Evolutionary conservation across 306 rosid species (phyloP), one percentile per base, ranked within the genome.

Genomic region (Cucurbita ficifolia): DNA sequence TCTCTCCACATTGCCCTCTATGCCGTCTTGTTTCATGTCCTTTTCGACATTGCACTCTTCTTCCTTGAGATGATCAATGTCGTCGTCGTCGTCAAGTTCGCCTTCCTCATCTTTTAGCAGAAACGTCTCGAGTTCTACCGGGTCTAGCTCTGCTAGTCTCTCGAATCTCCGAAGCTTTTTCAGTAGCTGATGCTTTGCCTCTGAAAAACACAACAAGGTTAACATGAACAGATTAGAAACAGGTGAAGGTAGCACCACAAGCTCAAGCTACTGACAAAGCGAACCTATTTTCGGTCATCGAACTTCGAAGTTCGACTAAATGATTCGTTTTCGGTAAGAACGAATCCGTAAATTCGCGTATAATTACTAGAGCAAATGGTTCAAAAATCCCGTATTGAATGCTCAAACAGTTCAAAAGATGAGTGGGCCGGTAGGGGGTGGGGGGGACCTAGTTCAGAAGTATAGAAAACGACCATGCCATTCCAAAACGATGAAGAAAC

Each of bases 131-230:
- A 95, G 96, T 35, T 91, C 96, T 53, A 89, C 7, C 8, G 96
- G 91, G 81, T 95, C 96, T 56, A 91, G 75, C 62, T 83, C 91
- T 0, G 99, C 97, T 63, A 95, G 82, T 76, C 83, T 87, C 89
- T 91, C 99, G 36, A 95, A 95, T 77, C 99, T 82, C 1, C 90
- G 62, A 58, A 91, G 99, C 83, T 91, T 85, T 72, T 84, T 83
- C 56, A 91, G 52, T 60, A 95, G 84, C 64, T 88, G 89, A 64
- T 81, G 86, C 88, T 89, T 89, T 18, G 96, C 86, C 79, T 90
- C 99, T 95, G 86, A 33, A 77, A 83, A 83, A 40, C 5, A 55
- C 8, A 19, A 53, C 10, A 74, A 43, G 7, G 39, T 54, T 10
- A 68, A 54, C 76, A 72, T 13, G 39, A 50, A 29, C 16, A 35